Percentiles rank a stretch among this genome's conserved stretches.
Evolutionary conservation across 75 land plant genomes (phyloP).

Genomic region (Azolla pinnata): DNA sequence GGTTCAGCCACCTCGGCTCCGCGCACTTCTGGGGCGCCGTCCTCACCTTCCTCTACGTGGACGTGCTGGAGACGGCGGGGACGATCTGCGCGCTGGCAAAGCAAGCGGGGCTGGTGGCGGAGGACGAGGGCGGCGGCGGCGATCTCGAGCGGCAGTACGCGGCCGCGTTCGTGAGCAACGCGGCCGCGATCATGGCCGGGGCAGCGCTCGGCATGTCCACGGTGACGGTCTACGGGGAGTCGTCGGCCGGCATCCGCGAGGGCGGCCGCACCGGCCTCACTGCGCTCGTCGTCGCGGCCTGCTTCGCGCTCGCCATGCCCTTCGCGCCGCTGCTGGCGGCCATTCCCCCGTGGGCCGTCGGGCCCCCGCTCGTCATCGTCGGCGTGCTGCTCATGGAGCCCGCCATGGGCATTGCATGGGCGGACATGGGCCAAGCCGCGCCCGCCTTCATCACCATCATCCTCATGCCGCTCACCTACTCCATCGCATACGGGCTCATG

Average conservation of each 20-base stretch:
- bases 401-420: constrained; percentile 61
- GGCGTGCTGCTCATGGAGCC: constrained; percentile 78
- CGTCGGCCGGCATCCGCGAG: constrained; percentile 24
- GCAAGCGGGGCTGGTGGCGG: constrained; percentile 16
- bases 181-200: constrained; percentile 15
- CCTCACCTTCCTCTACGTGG: constrained; percentile 28
- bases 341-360: constrained; percentile 39
- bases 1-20: constrained; percentile 7
- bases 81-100: constrained; percentile 32
- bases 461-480: constrained; percentile 65
- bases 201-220: constrained; percentile 27
- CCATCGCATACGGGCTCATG: constrained; percentile 62
- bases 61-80: constrained; percentile 29
- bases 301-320: constrained; percentile 23
- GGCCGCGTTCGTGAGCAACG: constrained; percentile 38
- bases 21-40: constrained; percentile 23
- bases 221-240: constrained; percentile 29
- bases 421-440: constrained; percentile 43
- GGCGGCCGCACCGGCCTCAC: constrained; percentile 28
- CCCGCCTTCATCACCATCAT: constrained; percentile 68
- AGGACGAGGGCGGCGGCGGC: constrained; percentile 8
- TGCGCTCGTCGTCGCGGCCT: constrained; percentile 15
- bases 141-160: constrained; percentile 26
- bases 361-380: constrained; percentile 31
- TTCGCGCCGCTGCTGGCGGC: constrained; percentile 31